These are phyloP conservation scores for Cladophialophora carrionii DNA, from an alignment of 2,329 filamentous ascomycete species.

Conservation along the genomic window DNA sequence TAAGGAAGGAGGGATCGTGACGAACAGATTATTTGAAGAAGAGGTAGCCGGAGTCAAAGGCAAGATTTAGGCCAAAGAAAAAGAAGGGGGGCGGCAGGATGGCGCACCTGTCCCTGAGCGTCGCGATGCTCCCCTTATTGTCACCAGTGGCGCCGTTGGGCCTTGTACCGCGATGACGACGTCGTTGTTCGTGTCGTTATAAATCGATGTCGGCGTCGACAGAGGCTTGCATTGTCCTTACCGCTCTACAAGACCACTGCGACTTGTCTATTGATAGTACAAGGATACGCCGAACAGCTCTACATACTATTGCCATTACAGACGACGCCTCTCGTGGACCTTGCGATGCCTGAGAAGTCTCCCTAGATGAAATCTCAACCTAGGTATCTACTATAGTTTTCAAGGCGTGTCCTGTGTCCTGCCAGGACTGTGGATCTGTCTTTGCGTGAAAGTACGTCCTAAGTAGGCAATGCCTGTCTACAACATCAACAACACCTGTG, in stretches of 20 bases:
- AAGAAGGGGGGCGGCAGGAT: not conserved
- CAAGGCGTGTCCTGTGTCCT: not conserved
- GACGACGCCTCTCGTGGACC: too few species aligned
- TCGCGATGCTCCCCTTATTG: not conserved
- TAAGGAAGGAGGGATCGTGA: not conserved
- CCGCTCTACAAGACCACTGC: not conserved
- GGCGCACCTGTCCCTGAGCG: not conserved
- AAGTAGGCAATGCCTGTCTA: not conserved
- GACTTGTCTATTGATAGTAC: not conserved
- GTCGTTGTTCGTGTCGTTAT: not conserved
- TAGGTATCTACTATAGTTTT: not conserved
- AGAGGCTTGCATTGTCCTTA: not conserved
- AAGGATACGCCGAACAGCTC: not conserved
- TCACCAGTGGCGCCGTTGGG: not conserved
- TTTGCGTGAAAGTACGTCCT: not conserved
- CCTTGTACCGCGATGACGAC: not conserved
- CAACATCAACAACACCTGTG: not conserved
- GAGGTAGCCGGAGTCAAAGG: not conserved
- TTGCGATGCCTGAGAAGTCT: not conserved
- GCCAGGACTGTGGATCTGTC: not conserved
- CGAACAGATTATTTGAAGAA: not conserved
- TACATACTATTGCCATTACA: not conserved
- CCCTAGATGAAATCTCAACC: not conserved
- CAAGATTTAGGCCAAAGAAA: not conserved
- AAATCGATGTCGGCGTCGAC: not conserved